Evolutionary conservation across 2,329 filamentous ascomycete genomes (phyloP).

Genomic region (Aureobasidium sp.): DNA sequence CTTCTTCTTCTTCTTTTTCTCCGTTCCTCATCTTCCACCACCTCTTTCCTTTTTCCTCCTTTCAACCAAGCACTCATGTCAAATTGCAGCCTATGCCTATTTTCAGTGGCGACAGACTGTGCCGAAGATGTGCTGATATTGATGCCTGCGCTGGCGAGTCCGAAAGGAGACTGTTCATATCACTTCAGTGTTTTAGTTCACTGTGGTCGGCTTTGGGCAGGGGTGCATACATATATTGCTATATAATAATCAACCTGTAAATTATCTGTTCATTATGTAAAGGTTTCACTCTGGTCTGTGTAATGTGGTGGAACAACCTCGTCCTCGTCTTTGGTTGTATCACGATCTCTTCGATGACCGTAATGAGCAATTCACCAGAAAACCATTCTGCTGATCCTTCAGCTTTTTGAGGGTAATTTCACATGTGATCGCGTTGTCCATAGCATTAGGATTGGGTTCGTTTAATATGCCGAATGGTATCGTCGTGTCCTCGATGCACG

Average conservation of each 20-base stretch:
- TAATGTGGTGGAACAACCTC: neutral
- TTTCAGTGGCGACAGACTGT: slow-evolving; percentile 74
- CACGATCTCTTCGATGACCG: fast-evolving
- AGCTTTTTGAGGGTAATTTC: neutral
- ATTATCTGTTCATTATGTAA: neutral
- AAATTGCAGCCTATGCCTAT: slow-evolving; percentile 89
- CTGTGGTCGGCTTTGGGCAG: slow-evolving; percentile 17
- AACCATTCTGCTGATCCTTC: neutral
- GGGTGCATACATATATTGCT: slow-evolving; percentile 19
- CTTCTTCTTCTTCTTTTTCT: neutral
- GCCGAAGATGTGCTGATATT: slow-evolving; percentile 96
- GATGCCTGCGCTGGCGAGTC: slow-evolving; percentile 21
- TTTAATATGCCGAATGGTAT: too few relatives aligned
- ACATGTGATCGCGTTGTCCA: too few relatives aligned
- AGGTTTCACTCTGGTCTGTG: neutral
- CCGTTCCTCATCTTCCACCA: neutral
- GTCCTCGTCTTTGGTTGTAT: neutral
- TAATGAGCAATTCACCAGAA: neutral
- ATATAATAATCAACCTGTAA: neutral
- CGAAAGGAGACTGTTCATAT: slow-evolving; percentile 20
- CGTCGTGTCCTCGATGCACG: too few relatives aligned
- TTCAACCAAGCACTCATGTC: slow-evolving; percentile 79
- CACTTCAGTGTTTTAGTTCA: neutral
- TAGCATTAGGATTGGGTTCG: too few relatives aligned
- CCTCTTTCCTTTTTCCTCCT: neutral